A percentile compares a stretch with the other conserved stretches of the same genome.
Conservation (phyloP, 2,329 filamentous ascomycete species). For the Lanzia echinophila region DNA sequence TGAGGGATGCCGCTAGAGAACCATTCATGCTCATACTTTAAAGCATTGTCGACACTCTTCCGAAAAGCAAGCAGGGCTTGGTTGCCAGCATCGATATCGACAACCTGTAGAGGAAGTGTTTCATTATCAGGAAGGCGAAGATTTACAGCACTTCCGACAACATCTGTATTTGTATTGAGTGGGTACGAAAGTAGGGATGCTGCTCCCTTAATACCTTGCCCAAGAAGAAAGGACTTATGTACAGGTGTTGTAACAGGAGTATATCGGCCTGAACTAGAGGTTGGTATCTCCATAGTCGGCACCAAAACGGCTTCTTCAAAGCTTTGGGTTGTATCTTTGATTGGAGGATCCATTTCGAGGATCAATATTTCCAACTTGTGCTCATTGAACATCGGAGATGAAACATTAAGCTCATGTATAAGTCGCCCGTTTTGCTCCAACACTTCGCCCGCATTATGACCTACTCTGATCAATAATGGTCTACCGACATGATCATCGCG, state of each 20-base stretch:
- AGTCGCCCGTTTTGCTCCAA: conserved; percentile 40
- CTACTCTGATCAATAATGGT: conserved; percentile 58
- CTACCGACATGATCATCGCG: conserved; percentile 36
- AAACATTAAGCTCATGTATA: conserved; percentile 52
- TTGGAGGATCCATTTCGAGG: conserved; percentile 44
- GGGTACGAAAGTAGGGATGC: conserved; percentile 43
- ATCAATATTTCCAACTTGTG: conserved; percentile 60
- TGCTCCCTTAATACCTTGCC: conserved; percentile 64
- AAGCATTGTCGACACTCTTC: conserved; percentile 60
- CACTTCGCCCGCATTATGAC: conserved; percentile 26
- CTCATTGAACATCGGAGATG: conserved; percentile 54
- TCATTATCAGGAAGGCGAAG: conserved; percentile 37
- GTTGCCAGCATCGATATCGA: conserved; percentile 59
- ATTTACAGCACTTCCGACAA: conserved; percentile 52
- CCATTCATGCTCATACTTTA: conserved; percentile 69
- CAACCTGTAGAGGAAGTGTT: conserved; percentile 41
- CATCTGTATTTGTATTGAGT: conserved; percentile 31
- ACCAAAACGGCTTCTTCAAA: conserved; percentile 65
- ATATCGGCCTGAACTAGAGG: conserved; percentile 55
- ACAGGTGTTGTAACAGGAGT: conserved; percentile 73
- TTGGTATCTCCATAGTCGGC: conserved; percentile 64
- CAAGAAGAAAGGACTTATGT: conserved; percentile 71
- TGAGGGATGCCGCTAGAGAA: conserved; percentile 61
- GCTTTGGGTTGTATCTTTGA: conserved; percentile 37
- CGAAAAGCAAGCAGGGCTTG: conserved; percentile 62